Percentiles rank a stretch among this genome's conserved stretches.
Evolutionary conservation across 371 early-diverging fungal genomes (phyloP).

Genomic region (Smittium mucronatum): DNA sequence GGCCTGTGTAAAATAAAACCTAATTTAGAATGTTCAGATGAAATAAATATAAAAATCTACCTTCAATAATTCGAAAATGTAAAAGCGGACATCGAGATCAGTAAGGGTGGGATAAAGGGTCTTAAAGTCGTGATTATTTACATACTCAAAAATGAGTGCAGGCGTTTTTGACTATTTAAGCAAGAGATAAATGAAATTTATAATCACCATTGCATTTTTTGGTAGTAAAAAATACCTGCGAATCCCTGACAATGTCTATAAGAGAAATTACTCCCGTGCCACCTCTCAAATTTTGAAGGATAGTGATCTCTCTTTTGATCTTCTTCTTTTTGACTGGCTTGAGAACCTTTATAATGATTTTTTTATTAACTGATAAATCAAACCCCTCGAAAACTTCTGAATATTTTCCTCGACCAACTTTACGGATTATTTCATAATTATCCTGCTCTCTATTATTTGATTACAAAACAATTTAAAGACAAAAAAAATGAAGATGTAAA

Average conservation of each 20-base stretch:
- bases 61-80: slow-evolving; percentile 92
- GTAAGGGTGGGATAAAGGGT: slow-evolving; percentile 65
- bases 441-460: slow-evolving; percentile 46
- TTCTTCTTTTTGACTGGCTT: slow-evolving; percentile 99
- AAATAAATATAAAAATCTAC: not conserved
- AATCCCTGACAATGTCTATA: slow-evolving; percentile 92
- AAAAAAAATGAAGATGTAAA: not conserved
- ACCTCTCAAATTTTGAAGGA: slow-evolving; percentile 90
- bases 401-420: slow-evolving; percentile 98
- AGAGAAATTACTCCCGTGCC: slow-evolving; percentile 90
- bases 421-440: slow-evolving; percentile 91
- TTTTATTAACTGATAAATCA: slow-evolving; percentile 44
- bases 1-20: slow-evolving; percentile 37
- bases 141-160: slow-evolving; percentile 92
- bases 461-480: slow-evolving; percentile 26
- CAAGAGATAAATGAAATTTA: not conserved
- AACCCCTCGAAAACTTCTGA: slow-evolving; percentile 98
- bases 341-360: slow-evolving; percentile 97
- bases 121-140: slow-evolving; percentile 66
- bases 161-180: slow-evolving; percentile 72
- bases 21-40: not conserved
- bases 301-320: slow-evolving; percentile 97
- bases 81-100: slow-evolving; percentile 90
- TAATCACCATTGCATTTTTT: not conserved
- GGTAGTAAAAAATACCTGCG: slow-evolving; percentile 26